Evolutionary conservation across 495 filamentous ascomycete genomes (phyloP).

Genomic region (Diplogelasinospora grovesii): DNA sequence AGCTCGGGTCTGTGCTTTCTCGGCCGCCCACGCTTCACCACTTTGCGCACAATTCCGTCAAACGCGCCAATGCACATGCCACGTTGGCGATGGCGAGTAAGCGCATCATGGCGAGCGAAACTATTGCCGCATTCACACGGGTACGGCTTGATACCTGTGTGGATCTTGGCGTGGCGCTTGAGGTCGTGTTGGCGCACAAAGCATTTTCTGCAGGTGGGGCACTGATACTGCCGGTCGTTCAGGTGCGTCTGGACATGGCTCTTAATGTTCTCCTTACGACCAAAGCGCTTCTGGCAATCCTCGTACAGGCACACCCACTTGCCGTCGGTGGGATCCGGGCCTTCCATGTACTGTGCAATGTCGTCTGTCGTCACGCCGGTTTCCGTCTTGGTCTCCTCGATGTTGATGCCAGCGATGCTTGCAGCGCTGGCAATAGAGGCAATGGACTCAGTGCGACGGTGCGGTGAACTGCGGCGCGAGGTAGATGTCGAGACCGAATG

Average conservation of each 20-base stretch:
- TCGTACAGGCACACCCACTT: slow-evolving; percentile 85
- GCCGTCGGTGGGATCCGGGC: slow-evolving; percentile 63
- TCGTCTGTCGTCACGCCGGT: slow-evolving; percentile 85
- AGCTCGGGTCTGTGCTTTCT: slow-evolving; percentile 43
- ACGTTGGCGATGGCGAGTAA: slow-evolving; percentile 88
- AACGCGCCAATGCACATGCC: slow-evolving; percentile 93
- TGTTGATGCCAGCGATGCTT: slow-evolving; percentile 50
- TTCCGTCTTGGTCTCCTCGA: slow-evolving; percentile 47
- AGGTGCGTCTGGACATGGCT: slow-evolving; percentile 97
- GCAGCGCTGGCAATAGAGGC: slow-evolving; percentile 44
- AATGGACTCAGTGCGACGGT: slow-evolving; percentile 43
- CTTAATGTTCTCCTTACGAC: slow-evolving; percentile 94
- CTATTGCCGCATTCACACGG: slow-evolving; percentile 83
- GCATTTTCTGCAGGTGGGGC: slow-evolving; percentile 81
- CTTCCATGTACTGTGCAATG: slow-evolving; percentile 76
- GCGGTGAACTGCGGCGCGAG: slow-evolving; percentile 30
- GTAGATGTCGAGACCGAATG: slow-evolving; percentile 4
- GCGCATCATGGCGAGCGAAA: slow-evolving; percentile 88
- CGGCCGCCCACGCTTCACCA: slow-evolving; percentile 43
- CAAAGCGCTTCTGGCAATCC: slow-evolving; percentile 77
- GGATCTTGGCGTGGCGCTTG: slow-evolving; percentile 94
- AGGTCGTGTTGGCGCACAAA: slow-evolving; percentile 96
- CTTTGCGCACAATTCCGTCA: slow-evolving; percentile 66
- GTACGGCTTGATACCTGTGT: slow-evolving; percentile 88
- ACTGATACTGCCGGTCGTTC: slow-evolving; percentile 87